Evolutionary conservation across 331 rosid species (phyloP), one percentile per base, ranked within the genome.

Genomic region (Quercus lobata): DNA sequence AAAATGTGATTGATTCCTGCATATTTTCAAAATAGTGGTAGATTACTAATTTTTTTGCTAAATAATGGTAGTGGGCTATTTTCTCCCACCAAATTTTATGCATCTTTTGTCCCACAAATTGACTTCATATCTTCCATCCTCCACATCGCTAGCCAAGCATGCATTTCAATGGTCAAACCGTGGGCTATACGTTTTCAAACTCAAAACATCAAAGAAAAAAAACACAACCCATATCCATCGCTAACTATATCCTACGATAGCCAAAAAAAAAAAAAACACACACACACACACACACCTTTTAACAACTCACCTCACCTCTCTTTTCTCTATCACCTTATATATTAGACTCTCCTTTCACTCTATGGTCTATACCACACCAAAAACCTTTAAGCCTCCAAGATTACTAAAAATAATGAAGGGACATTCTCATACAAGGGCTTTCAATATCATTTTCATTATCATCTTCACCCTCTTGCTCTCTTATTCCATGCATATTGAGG

Each of bases 401-500:
- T 22, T 76, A 8, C 55, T 37, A 74, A 19, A 55, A 5, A 34
- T 25, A 22, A 92, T 91, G 97, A 87, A 78, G 65, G 83, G 83
- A 57, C 76, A 61, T 32, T 76, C 76, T 83, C 14, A 77, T 78
- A 53, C 61, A 4, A 74, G 78, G 57, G 82, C 68, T 76, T 52
- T 82, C 65, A 89, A 85, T 75, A 79, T 61, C 80, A 68, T 83
- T 41, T 79, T 66, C 78, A 6, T 84, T 12, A 30, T 84, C 77
- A 35, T 87, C 69, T 85, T 90, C 84, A 75, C 77, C 60, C 44
- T 94, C 44, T 75, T 90, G 61, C 71, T 88, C 44, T 89, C 83
- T 15, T 15, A 37, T 56, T 78, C 90, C 84, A 21, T 68, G 19
- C 81, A 76, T n/a, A 90, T 73, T 44, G 88, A 90, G 75, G 92